Evolutionary conservation across 2,329 filamentous ascomycete genomes (phyloP).

Genomic region (Xylaria digitata): DNA sequence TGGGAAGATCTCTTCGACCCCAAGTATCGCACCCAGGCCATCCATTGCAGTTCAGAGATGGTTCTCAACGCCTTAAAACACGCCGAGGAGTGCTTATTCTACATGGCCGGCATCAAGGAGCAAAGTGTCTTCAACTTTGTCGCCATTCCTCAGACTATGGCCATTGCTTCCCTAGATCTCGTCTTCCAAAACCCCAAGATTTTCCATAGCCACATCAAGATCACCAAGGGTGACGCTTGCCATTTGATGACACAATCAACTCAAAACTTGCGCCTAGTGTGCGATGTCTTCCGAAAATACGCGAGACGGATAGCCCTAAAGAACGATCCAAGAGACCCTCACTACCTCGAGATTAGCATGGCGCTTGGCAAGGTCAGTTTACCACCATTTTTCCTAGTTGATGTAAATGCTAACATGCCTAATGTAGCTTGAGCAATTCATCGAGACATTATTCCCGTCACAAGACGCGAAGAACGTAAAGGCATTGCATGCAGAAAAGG

Average conservation of each 20-base stretch:
- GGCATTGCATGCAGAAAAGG: conserved; percentile 55
- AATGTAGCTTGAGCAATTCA: conserved; percentile 87
- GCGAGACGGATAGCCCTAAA: conserved; percentile 86
- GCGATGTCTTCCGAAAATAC: conserved; percentile 83
- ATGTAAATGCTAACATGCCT: conserved; percentile 25
- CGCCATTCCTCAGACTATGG: conserved; percentile 96
- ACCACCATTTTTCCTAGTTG: background rate
- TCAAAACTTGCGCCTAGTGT: conserved; percentile 85
- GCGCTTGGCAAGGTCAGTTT: conserved; percentile 81
- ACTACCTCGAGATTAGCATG: conserved; percentile 90
- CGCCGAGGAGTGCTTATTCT: conserved; percentile 94
- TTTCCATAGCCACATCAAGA: conserved; percentile 91
- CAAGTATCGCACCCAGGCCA: conserved; percentile 78
- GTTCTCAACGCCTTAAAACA: conserved; percentile 88
- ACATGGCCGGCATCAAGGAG: conserved; percentile 92
- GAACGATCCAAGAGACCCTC: conserved; percentile 93
- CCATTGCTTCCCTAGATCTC: conserved; percentile 91
- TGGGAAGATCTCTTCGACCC: conserved; percentile 92
- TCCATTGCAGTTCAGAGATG: conserved; percentile 94
- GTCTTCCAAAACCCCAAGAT: conserved; percentile 92
- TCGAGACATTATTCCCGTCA: conserved; percentile 90
- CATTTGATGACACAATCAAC: conserved; percentile 91
- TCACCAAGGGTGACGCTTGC: conserved; percentile 94
- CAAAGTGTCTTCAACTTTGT: conserved; percentile 99
- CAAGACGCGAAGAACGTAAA: conserved; percentile 75